Evolutionary conservation across 768 basidiomycete species (phyloP).

Genomic region (Amylocystis lapponica): DNA sequence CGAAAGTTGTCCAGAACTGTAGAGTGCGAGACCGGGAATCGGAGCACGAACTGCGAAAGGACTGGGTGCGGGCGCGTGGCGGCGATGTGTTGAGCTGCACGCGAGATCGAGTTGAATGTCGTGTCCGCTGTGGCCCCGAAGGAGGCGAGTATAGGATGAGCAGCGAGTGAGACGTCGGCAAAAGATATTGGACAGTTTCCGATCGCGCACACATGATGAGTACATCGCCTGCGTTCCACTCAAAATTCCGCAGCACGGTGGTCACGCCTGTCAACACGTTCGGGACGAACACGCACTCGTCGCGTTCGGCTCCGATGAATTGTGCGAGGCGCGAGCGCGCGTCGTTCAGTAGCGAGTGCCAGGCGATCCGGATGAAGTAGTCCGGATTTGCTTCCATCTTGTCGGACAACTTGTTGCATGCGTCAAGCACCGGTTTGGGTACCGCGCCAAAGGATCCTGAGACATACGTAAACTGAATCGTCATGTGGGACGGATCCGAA

Average conservation of each 20-base stretch:
- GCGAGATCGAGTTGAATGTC: constrained; percentile 47
- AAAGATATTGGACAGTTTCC: no score
- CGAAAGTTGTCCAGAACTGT: constrained; percentile 45
- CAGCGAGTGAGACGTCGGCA: constrained; percentile 20
- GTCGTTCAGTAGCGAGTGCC: constrained; percentile 28
- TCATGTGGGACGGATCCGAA: no score
- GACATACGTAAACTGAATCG: neutral
- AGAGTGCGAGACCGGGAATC: constrained; percentile 53
- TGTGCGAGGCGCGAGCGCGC: constrained; percentile 41
- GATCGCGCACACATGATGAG: constrained; percentile 47
- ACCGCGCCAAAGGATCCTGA: constrained; percentile 57
- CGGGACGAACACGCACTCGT: constrained; percentile 50
- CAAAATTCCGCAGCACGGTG: constrained; percentile 57
- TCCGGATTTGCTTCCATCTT: constrained; percentile 52
- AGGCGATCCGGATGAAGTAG: constrained; percentile 40
- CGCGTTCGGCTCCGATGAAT: constrained; percentile 42
- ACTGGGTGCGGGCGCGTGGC: constrained; percentile 51
- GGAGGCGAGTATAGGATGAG: no score
- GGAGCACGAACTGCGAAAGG: constrained; percentile 40
- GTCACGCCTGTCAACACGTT: constrained; percentile 61
- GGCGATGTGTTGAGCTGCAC: constrained; percentile 43
- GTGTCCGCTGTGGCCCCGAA: constrained; percentile 39
- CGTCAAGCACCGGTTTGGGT: constrained; percentile 45
- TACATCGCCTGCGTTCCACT: constrained; percentile 59
- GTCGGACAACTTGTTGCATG: constrained; percentile 35